These are phyloP conservation scores for Ustilago cynodontis DNA, from an alignment of 1,284 basidiomycete species.

Conservation along the genomic window DNA sequence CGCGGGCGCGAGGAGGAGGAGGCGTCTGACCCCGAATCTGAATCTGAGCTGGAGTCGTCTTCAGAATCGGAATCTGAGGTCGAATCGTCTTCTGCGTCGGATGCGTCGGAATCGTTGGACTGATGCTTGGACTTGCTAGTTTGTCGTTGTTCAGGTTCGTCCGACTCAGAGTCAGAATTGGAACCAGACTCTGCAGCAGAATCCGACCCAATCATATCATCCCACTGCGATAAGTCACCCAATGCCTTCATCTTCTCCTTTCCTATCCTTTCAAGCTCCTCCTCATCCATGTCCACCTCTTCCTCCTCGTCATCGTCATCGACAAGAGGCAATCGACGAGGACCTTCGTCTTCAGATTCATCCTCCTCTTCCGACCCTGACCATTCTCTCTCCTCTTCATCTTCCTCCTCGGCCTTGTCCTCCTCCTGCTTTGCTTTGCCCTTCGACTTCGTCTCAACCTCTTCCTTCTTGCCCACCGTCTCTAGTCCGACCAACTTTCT, in stretches of 20 bases:
- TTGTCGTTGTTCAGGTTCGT: background rate
- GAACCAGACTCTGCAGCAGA: constrained; percentile 34
- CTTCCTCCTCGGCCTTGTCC: constrained; percentile 41
- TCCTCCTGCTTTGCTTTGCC: constrained; percentile 12
- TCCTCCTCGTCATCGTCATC: constrained; percentile 30
- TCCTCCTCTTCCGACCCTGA: constrained; percentile 56
- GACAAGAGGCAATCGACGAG: constrained; percentile 1
- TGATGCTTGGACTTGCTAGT: background rate
- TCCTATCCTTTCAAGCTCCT: constrained; percentile 38
- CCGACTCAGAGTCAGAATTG: constrained; percentile 13
- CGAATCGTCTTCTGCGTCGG: constrained; percentile 56
- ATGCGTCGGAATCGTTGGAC: constrained; percentile 46
- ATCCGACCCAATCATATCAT: constrained; percentile 44
- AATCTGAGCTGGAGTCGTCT: constrained; percentile 56
- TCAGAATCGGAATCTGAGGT: constrained; percentile 22
- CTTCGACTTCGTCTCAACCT: constrained; percentile 17
- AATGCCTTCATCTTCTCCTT: constrained; percentile 47
- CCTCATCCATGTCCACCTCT: constrained; percentile 30
- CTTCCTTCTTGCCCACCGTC: constrained; percentile 11
- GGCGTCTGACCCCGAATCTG: background rate
- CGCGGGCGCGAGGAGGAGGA: constrained; percentile 15
- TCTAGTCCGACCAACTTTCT: constrained; percentile 36
- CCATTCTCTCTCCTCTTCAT: constrained; percentile 31
- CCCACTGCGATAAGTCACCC: constrained; percentile 52
- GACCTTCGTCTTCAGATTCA: constrained; percentile 24